These are phyloP conservation scores for Dendrocalamus latiflorus DNA, from an alignment of 202 grass and related monocot genomes.

Conservation along the genomic window DNA sequence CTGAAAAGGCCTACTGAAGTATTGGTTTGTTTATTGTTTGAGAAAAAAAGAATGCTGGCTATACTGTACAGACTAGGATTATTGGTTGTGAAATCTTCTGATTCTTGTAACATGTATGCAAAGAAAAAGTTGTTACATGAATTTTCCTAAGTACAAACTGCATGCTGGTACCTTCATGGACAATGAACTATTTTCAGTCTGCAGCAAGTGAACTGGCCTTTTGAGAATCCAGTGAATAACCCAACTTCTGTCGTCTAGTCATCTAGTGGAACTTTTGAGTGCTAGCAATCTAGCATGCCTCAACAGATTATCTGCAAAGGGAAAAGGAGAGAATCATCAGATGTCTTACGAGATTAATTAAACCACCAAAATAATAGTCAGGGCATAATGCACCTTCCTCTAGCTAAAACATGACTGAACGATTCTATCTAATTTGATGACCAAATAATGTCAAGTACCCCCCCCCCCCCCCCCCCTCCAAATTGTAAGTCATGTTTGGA, in stretches of 20 bases:
- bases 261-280: not conserved
- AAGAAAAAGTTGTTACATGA: not conserved
- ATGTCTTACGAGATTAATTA: not conserved
- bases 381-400: slow-evolving; percentile 14
- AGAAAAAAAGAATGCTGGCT: not conserved
- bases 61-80: not conserved
- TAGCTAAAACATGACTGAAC: not conserved
- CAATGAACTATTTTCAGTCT: not conserved
- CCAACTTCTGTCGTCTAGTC: not conserved
- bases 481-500: not conserved
- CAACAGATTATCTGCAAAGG: not conserved
- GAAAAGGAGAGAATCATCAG: not conserved
- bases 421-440: not conserved
- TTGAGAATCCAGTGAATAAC: not conserved
- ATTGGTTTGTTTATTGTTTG: not conserved
- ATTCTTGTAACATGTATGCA: not conserved
- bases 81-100: not conserved
- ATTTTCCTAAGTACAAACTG: not conserved
- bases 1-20: not conserved
- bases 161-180: not conserved
- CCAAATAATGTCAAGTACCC: not conserved
- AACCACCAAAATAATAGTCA: not conserved
- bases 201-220: not conserved
- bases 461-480: not conserved
- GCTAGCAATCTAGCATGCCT: not conserved